Base-by-base conservation (phyloP, 148 eudicot species). In the Vaccinium corymbosum region DNA sequence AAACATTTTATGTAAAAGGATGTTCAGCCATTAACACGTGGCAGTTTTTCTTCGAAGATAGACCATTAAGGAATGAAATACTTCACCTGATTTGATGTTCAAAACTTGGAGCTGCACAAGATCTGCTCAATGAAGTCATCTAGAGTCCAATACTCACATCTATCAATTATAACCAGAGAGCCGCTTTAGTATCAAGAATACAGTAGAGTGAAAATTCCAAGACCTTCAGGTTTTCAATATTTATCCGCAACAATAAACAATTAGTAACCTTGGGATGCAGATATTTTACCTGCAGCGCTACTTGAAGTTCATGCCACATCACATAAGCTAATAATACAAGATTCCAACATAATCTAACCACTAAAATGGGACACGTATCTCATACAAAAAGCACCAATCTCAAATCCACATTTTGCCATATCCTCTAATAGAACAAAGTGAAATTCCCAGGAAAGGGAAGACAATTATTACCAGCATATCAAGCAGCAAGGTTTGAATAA, bases 401-500 rank as follows among this genome's bases (percentile, higher is more conserved):
- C 80, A 81, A 72, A 86, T 64, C 78, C 55, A 83, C 61, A 86
- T 46, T 55, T 56, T 81, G 22, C 66, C 49, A 48, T 79, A 55
- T 82, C 84, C 82, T 73, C 86, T 84, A 87, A 61, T 83, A 88
- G 81, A 83, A 78, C 49, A 90, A 88, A 87, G 86, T 70, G 70
- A 86, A 78, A 84, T 80, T 78, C 87, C 88, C 89, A 88, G 84
- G 73, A 90, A 89, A 89, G 87, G 91, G 89, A 90, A 89, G 83
- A 85, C 89, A 90, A 91, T 88, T 87, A 89, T 94, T 93, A 93
- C 98, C 96, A 76, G 93, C 88, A 90, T 88, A 90, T 85, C 84
- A 87, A 94, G 95, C 97, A 93, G 94, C 89, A 92, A 91, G 88
- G 88, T 88, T 95, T 87, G 94, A 92, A 92, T 79, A 89, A 90